Percentiles rank a stretch among this genome's conserved stretches.
phyloP scores from a whole-genome alignment of 2,329 filamentous ascomycete genomes.

The Scortechinia acanthostroma region DNA sequence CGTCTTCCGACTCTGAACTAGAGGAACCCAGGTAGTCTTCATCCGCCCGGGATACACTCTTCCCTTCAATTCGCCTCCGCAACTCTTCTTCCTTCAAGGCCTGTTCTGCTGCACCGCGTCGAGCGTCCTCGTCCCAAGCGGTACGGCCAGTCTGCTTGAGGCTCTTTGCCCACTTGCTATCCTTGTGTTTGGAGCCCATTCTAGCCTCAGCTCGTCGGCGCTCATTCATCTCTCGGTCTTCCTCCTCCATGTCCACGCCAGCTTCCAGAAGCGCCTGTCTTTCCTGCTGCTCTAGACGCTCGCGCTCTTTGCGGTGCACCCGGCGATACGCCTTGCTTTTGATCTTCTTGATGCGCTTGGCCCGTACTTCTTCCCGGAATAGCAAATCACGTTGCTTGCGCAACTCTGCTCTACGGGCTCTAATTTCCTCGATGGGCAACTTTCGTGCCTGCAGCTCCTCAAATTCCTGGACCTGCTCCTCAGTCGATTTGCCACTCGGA shows the following conservation, averaged over 20 bases:
- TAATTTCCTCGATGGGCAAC: conserved; percentile 59
- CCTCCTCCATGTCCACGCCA: conserved; percentile 52
- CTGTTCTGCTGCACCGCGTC: conserved; percentile 55
- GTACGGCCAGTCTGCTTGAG: conserved; percentile 58
- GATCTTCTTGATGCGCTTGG: conserved; percentile 70
- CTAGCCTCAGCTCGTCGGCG: conserved; percentile 59
- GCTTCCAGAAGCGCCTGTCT: conserved; percentile 47
- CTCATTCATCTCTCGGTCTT: conserved; percentile 57
- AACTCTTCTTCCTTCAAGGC: conserved; percentile 62
- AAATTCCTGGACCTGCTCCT: conserved; percentile 53
- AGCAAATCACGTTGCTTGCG: conserved; percentile 60
- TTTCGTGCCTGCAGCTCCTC: conserved; percentile 61
- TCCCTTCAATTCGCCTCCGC: conserved; percentile 57
- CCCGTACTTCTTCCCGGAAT: conserved; percentile 64
- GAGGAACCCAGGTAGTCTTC: background rate
- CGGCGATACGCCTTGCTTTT: conserved; percentile 69
- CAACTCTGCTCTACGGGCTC: conserved; percentile 54
- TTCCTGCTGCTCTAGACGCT: conserved; percentile 48
- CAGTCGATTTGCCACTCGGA: conserved; percentile 42
- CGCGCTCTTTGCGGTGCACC: conserved; percentile 64
- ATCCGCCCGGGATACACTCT: conserved; percentile 29
- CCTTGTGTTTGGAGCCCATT: conserved; percentile 64
- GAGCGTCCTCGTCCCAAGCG: conserved; percentile 66
- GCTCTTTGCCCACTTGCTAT: conserved; percentile 68
- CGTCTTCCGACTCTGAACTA: background rate